Percentiles rank a stretch among this genome's conserved stretches.
Evolutionary conservation across 1,284 basidiomycete genomes (phyloP).

Genomic region (Tremellales sp.): DNA sequence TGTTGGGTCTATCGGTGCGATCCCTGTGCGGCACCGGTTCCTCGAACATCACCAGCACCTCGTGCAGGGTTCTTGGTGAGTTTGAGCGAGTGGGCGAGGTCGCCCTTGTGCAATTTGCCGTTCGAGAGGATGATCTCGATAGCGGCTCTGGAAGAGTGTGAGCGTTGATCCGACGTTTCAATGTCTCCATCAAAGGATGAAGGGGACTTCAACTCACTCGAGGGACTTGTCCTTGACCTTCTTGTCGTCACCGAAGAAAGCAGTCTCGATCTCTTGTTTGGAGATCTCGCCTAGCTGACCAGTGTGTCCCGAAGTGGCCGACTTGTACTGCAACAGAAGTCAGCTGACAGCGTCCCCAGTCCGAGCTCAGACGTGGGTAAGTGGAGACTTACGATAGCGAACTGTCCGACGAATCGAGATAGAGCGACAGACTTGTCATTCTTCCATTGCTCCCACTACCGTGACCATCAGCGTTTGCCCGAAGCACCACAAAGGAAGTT

Average conservation of each 20-base stretch:
- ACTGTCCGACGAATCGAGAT: constrained; percentile 41
- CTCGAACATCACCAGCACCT: constrained; percentile 28
- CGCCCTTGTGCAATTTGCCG: constrained; percentile 29
- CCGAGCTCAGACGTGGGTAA: neutral
- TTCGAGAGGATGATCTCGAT: constrained; percentile 42
- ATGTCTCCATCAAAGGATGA: neutral
- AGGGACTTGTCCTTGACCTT: constrained; percentile 43
- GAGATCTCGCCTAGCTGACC: constrained; percentile 38
- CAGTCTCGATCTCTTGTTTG: constrained; percentile 42
- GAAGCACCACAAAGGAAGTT: neutral
- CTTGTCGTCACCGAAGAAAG: constrained; percentile 43
- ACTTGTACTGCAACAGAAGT: constrained; percentile 30
- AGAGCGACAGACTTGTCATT: constrained; percentile 41
- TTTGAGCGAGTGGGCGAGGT: constrained; percentile 23
- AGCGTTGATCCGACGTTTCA: neutral
- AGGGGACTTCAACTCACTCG: constrained; percentile 32
- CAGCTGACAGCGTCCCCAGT: neutral
- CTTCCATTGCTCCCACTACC: constrained; percentile 44
- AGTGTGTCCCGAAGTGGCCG: constrained; percentile 38
- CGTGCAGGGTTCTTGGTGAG: constrained; percentile 39
- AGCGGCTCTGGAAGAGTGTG: constrained; percentile 31
- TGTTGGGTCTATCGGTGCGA: constrained; percentile 25
- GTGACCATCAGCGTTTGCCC: constrained; percentile 2
- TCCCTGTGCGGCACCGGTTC: constrained; percentile 18
- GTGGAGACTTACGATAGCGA: constrained; percentile 35